These are phyloP conservation scores for Neohortaea acidophila DNA, from an alignment of 495 filamentous ascomycete species.

Conservation along the genomic window DNA sequence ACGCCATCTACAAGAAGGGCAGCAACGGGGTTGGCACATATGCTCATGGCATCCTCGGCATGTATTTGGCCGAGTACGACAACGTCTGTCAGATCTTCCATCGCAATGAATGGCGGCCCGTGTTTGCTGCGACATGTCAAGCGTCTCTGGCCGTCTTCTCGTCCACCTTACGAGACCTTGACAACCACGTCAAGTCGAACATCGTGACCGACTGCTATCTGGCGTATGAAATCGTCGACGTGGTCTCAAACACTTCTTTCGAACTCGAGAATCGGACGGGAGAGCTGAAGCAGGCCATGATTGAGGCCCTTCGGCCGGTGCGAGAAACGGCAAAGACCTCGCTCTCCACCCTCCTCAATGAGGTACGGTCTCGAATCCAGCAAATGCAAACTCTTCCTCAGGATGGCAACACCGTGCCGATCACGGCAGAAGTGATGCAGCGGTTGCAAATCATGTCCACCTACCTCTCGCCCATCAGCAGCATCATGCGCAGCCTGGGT, in stretches of 20 bases:
- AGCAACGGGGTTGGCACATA: conserved; percentile 89
- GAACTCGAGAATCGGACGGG: conserved; percentile 68
- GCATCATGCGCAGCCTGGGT: conserved; percentile 79
- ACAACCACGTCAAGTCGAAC: conserved; percentile 72
- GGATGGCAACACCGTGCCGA: conserved; percentile 64
- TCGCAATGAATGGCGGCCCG: conserved; percentile 64
- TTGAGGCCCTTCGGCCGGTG: conserved; percentile 74
- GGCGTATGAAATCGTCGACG: conserved; percentile 89
- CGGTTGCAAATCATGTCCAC: conserved; percentile 72
- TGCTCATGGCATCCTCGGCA: conserved; percentile 67
- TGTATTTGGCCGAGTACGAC: conserved; percentile 76
- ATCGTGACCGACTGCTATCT: conserved; percentile 88
- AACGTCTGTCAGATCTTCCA: conserved; percentile 73
- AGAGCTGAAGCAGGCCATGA: conserved; percentile 67
- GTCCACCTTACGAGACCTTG: conserved; percentile 75
- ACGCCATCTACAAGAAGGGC: conserved; percentile 75
- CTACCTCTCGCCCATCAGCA: conserved; percentile 73
- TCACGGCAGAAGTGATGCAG: conserved; percentile 73
- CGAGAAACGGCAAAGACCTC: conserved; percentile 83
- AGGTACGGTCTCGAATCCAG: conserved; percentile 56
- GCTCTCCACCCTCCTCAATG: conserved; percentile 69
- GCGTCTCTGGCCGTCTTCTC: conserved; percentile 63
- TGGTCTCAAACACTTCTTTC: conserved; percentile 65
- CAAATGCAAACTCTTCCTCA: conserved; percentile 49
- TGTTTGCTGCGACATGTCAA: conserved; percentile 63